phyloP scores from a whole-genome alignment of 108 stramenopile species.

The Conticribra weissflogii region DNA sequence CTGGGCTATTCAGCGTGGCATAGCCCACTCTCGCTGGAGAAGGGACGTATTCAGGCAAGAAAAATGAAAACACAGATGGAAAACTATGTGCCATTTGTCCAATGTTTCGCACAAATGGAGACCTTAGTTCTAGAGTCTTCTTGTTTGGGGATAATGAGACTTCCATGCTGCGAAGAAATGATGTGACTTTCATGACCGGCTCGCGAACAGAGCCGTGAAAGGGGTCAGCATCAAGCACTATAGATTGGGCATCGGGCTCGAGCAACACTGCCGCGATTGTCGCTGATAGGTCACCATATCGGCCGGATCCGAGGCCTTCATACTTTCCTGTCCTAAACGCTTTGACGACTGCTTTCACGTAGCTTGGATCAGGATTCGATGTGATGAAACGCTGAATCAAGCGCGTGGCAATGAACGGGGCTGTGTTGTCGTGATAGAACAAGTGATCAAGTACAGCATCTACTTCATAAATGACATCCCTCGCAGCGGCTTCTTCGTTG shows the following conservation, averaged over 20 bases:
- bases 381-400: conserved; percentile 58
- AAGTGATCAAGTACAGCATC: conserved; percentile 58
- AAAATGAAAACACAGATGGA: conserved; percentile 60
- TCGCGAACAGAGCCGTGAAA: conserved; percentile 56
- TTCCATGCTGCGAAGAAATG: conserved; percentile 57
- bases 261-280: conserved; percentile 60
- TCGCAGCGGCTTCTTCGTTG: conserved; percentile 26
- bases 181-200: conserved; percentile 57
- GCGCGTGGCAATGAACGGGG: conserved; percentile 52
- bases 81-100: conserved; percentile 55
- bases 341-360: conserved; percentile 47
- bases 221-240: conserved; percentile 59
- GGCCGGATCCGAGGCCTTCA: conserved; percentile 34
- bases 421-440: conserved; percentile 56
- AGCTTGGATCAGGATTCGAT: conserved; percentile 56
- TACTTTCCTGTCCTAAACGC: conserved; percentile 2
- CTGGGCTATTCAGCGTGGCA: conserved; percentile 44
- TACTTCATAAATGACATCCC: conserved; percentile 56
- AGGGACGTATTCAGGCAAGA: conserved; percentile 56
- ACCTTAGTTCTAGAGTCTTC: conserved; percentile 19
- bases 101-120: conserved; percentile 37
- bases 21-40: conserved; percentile 22
- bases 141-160: conserved; percentile 25
- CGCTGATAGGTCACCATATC: conserved; percentile 69
- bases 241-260: conserved; percentile 57